Conservation (phyloP, 768 basidiomycete species). For the Daedaleopsis sinensis region DNA sequence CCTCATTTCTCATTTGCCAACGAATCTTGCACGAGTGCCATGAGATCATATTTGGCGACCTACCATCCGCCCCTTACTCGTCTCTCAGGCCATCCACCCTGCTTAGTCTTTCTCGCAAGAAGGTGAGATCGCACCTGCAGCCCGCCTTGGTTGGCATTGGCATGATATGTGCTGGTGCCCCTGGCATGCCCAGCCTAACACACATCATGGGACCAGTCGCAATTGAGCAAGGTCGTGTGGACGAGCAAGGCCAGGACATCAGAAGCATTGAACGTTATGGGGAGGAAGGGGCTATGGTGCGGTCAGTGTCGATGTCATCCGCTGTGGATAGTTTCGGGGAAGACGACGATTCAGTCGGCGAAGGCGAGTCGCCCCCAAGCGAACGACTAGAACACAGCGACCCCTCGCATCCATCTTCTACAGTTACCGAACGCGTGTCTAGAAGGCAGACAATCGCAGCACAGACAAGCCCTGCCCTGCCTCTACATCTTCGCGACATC, state of each 20-base stretch:
- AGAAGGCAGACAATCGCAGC: slow-evolving; percentile 57
- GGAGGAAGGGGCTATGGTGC: slow-evolving; percentile 38
- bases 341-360: slow-evolving; percentile 48
- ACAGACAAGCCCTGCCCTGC: slow-evolving; percentile 75
- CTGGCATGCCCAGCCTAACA: slow-evolving; percentile 75
- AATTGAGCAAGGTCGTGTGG: slow-evolving; percentile 84
- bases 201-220: slow-evolving; percentile 81
- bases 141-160: slow-evolving; percentile 87
- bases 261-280: slow-evolving; percentile 52
- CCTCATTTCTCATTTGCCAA: slow-evolving; percentile 89
- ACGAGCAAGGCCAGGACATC: slow-evolving; percentile 56
- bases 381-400: neutral
- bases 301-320: slow-evolving; percentile 30
- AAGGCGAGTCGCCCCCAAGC: slow-evolving; percentile 35
- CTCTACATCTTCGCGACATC: slow-evolving; percentile 56
- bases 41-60: slow-evolving; percentile 93
- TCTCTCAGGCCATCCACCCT: slow-evolving; percentile 52
- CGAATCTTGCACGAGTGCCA: slow-evolving; percentile 90
- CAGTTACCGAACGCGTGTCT: slow-evolving; percentile 8
- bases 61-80: slow-evolving; percentile 74
- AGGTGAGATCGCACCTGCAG: slow-evolving; percentile 71
- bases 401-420: neutral
- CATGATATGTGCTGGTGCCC: slow-evolving; percentile 72
- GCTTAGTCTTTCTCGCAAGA: slow-evolving; percentile 54
- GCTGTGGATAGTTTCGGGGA: slow-evolving; percentile 30